Conservation (phyloP, 805 yeast species). For the Kodamaea leandrae region DNA sequence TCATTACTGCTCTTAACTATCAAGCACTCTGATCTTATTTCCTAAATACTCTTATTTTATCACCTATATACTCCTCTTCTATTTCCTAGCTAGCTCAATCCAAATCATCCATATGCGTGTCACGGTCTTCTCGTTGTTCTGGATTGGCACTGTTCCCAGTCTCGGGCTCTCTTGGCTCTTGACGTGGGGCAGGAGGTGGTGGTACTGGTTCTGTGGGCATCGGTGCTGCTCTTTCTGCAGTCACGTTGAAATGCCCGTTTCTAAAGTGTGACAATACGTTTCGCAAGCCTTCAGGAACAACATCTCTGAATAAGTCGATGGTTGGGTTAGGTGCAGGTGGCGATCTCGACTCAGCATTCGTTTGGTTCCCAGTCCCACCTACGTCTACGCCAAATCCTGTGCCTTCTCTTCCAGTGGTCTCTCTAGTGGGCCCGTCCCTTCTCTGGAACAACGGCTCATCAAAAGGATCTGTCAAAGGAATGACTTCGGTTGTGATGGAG, state of each 20-base stretch:
- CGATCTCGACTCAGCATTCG: constrained; percentile 3
- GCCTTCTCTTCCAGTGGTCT: not conserved
- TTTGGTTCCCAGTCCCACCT: not conserved
- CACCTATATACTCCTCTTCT: not conserved
- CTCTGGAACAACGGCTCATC: constrained; percentile 4
- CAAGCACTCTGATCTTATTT: too few species aligned
- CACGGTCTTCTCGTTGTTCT: not conserved
- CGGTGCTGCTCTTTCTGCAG: not conserved
- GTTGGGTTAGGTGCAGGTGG: constrained; percentile 3
- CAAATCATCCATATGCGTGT: constrained; percentile 1
- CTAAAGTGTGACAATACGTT: constrained; percentile 13
- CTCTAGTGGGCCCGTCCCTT: constrained; percentile 1
- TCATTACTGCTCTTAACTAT: too few species aligned
- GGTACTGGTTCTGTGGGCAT: too few species aligned
- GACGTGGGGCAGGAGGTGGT: too few species aligned
- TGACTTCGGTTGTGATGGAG: constrained; percentile 14
- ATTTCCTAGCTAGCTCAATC: not conserved
- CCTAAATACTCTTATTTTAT: not conserved
- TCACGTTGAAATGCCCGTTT: constrained; percentile 1
- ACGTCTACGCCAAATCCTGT: not conserved
- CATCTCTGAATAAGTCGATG: constrained; percentile 10
- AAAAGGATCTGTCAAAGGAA: constrained; percentile 4
- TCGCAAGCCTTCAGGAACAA: constrained; percentile 13
- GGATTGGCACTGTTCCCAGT: not conserved
- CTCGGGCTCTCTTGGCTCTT: not conserved